These are phyloP conservation scores for Nicotiana otophora DNA, from an alignment of 257 asterid species.

Conservation along the genomic window DNA sequence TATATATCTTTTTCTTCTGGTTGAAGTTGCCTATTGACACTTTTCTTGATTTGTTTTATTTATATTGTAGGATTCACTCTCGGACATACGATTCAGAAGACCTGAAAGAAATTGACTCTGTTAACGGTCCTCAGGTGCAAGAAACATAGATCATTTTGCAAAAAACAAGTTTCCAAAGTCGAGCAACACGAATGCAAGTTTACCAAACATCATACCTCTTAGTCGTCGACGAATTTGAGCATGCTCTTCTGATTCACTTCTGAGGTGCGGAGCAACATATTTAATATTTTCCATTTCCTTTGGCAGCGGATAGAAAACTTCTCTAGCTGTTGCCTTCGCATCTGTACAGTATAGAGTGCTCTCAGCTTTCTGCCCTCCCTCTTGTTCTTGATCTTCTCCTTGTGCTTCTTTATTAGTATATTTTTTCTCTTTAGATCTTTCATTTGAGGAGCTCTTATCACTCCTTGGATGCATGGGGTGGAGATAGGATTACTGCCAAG, in stretches of 20 bases:
- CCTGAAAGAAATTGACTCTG: constrained; percentile 43
- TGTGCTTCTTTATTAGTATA: constrained; percentile 19
- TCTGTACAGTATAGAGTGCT: constrained; percentile 22
- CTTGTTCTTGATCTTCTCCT: constrained; percentile 8
- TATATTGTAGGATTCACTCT: no score
- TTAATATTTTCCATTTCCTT: constrained; percentile 21
- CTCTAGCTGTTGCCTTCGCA: constrained; percentile 19
- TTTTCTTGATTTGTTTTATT: no score
- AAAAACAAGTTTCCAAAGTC: neutral
- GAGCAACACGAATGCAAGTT: neutral
- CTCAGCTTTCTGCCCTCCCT: constrained; percentile 25
- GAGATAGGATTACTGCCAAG: no score
- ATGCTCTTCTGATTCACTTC: constrained; percentile 59
- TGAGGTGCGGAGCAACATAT: constrained; percentile 63
- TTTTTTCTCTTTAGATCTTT: constrained; percentile 9
- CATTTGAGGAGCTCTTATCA: constrained; percentile 5
- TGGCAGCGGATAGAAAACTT: constrained; percentile 20
- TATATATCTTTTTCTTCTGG: no score
- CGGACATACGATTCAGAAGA: constrained; percentile 74
- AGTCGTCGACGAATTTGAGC: constrained; percentile 64
- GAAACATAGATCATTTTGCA: neutral
- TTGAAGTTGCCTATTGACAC: no score
- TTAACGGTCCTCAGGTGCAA: constrained; percentile 9
- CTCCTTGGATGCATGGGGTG: neutral
- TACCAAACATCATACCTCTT: constrained; percentile 44